Conservation (phyloP, 192 early-diverging fungal genomes). For the Mortierella alpina region DNA sequence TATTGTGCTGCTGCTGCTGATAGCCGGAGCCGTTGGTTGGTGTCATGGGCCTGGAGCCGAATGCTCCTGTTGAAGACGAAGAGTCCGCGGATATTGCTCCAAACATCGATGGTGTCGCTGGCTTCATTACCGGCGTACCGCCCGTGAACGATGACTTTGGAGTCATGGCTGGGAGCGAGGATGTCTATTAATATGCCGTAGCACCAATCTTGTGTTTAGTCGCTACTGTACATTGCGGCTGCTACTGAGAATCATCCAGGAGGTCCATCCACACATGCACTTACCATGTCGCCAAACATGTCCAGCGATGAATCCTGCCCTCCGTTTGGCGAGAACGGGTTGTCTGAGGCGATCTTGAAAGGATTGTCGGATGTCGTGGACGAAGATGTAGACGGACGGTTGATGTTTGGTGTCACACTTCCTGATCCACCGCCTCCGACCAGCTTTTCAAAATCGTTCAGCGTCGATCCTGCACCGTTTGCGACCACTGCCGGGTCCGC, state of each 20-base stretch:
- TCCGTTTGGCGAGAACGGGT: constrained; percentile 23
- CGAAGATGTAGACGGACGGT: constrained; percentile 4
- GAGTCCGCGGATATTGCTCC: constrained; percentile 33
- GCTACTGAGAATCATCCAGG: too few species aligned
- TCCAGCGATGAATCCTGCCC: constrained; percentile 33
- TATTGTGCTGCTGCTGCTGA: constrained; percentile 12
- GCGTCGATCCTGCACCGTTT: constrained; percentile 28
- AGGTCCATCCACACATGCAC: not conserved
- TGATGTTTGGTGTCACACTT: constrained; percentile 3
- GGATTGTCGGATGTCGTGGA: constrained; percentile 26
- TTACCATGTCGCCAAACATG: constrained; percentile 54
- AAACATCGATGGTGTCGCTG: constrained; percentile 45
- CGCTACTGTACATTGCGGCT: not conserved
- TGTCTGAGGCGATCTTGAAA: constrained; percentile 51
- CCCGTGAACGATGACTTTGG: constrained; percentile 27
- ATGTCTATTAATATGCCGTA: not conserved
- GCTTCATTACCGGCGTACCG: constrained; percentile 31
- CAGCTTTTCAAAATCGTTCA: constrained; percentile 55
- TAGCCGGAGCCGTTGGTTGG: constrained; percentile 11
- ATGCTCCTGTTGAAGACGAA: not conserved
- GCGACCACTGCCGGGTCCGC: constrained; percentile 22
- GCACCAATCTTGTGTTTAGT: not conserved
- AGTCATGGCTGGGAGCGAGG: constrained; percentile 18
- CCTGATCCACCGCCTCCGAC: constrained; percentile 34
- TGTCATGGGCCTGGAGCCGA: constrained; percentile 39